Base-by-base conservation (phyloP, 2,329 filamentous ascomycete genomes). In the Amylocarpus encephaloides region DNA sequence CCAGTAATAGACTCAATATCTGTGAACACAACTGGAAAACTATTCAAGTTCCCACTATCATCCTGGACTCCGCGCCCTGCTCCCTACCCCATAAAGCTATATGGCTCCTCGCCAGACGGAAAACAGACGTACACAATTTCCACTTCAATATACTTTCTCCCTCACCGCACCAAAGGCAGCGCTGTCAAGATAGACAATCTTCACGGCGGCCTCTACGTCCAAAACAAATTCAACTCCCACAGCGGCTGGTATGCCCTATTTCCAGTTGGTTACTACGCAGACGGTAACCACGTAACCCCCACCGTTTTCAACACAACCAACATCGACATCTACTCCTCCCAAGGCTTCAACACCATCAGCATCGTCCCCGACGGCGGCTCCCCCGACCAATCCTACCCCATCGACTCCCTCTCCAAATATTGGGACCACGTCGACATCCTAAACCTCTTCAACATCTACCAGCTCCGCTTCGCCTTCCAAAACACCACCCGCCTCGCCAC, bases 101-200 rank as follows among this genome's bases (percentile, higher is more conserved):
- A 62, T 26, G 69, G 62, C 1, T 63, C 55, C 18, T 63, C 60
- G 6, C 55, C 59, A 3, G 56, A 67, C 50, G 60, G 62, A 4
- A 50, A 65, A 32, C 62, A 66, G 40, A 65, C 61, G 0, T 74
- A 67, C 53, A 66, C 58, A 2, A 64, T 66, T 1, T 66, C 51
- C 2, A 69, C 70, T 0, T 52, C 64, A 35, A 48, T 77, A 5
- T 70, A 67, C 47, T 59, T 71, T 32, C 62, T 77, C 0, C 73
- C 73, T 2, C 69, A 70, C 3, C 68, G 67, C 4, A 66, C 67
- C 43, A 64, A 64, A 26, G 73, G 73, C 29, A 74, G 70, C 50
- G 68, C 70, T 4, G 69, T 71, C 5, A 73, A 72, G 52, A 64
- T 77, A 4, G 74, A 77, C 50, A 69, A 69, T 48, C 64, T 76